Evolutionary conservation across 129 eudicot genomes (phyloP).

Genomic region (Gnaphalium uliginosum): DNA sequence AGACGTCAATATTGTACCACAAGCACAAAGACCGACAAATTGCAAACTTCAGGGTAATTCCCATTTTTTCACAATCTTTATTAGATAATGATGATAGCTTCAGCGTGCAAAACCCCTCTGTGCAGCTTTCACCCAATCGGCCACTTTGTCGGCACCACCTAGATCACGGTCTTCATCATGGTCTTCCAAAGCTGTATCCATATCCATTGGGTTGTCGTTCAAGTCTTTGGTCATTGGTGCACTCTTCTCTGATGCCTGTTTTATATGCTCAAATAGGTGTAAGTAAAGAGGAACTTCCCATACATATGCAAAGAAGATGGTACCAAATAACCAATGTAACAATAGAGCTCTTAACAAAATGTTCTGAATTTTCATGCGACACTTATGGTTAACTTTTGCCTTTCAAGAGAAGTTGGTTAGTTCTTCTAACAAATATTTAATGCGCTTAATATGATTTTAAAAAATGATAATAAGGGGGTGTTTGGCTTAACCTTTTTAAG

Average conservation of each 20-base stretch:
- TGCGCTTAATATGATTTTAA: not conserved
- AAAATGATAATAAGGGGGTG: not conserved
- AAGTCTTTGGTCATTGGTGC: constrained; percentile 27
- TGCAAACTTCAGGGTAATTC: constrained; percentile 9
- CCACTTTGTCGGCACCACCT: constrained; percentile 36
- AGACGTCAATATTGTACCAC: constrained; percentile 16
- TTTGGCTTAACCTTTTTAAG: too few relatives aligned
- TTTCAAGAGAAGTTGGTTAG: not conserved
- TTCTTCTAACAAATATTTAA: too few relatives aligned
- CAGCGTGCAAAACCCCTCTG: constrained; percentile 35
- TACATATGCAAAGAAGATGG: constrained; percentile 5
- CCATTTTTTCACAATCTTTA: constrained; percentile 16
- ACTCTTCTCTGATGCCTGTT: constrained; percentile 33
- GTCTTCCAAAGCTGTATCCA: constrained; percentile 23
- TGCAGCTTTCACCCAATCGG: constrained; percentile 43
- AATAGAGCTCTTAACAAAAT: constrained; percentile 2
- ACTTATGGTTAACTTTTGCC: not conserved
- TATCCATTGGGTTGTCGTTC: constrained; percentile 36
- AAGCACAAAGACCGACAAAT: constrained; percentile 22
- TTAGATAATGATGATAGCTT: not conserved
- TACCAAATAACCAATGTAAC: not conserved
- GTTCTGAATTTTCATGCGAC: not conserved
- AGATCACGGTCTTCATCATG: constrained; percentile 31
- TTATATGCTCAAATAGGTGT: constrained; percentile 1
- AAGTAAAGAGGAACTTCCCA: not conserved